Evolutionary conservation across 2,329 filamentous ascomycete species (phyloP), one percentile per base, ranked within the genome.

Genomic region (Fusarium sp.): DNA sequence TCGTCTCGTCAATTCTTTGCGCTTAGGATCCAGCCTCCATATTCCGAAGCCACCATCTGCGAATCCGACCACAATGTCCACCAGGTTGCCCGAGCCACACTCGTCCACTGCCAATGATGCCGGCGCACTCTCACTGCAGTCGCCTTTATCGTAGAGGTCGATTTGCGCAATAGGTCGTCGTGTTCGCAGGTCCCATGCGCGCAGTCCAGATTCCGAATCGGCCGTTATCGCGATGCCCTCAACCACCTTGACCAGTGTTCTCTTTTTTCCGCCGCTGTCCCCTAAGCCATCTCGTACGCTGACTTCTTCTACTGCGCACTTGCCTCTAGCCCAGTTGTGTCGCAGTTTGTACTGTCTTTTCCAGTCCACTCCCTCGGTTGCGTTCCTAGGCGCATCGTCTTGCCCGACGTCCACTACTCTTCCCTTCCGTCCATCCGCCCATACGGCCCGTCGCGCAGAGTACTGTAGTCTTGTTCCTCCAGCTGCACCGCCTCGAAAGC

Each of bases 271-370:
- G 45, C 57, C 70, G n/a, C 20, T 67, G 56, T 35, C 79, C 66
- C 72, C 84, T 63, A 87, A 84, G 11, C 69, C 62, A 43, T 79
- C 78, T 43, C 78, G 77, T 27, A 95, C 88, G 52, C 91, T 87
- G 34, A 98, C 89, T 82, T 97, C 94, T 39, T 93, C 92, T 14
- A 98, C 91, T 41, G 90, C 92, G 78, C 95, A 97, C 75, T 90
- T 92, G 1, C 96, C 97, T 71, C 88, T 90, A 1, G 93, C 90
- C 97, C 97, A 98, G 83, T 98, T 98, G 81, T 98, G 93, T 54
- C 94, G 89, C 59, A 98, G 87, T 78, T 93, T 94, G 83, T 97
- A 98, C 78, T 97, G 93, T 71, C 90, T 89, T 85, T 97, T 97
- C 95, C 95, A 98, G 79, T 97, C 90, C 25, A 93, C 87, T 9